These are phyloP conservation scores for Athelia sp. DNA, from an alignment of 1,284 basidiomycete species.

Conservation along the genomic window DNA sequence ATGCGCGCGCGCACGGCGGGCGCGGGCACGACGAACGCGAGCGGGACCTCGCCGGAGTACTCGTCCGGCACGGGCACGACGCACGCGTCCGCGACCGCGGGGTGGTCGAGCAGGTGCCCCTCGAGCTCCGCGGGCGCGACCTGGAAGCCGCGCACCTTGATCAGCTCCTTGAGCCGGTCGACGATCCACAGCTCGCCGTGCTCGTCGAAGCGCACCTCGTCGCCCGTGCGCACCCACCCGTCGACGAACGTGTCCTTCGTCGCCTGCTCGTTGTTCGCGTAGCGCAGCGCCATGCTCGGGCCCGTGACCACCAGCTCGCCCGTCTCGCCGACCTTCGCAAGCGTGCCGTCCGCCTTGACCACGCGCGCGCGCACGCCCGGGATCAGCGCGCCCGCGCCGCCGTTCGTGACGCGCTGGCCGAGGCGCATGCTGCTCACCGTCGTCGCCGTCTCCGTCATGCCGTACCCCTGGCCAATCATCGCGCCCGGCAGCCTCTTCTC, in stretches of 20 bases:
- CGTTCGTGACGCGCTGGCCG: constrained; percentile 42
- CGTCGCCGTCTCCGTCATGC: constrained; percentile 41
- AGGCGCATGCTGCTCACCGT: constrained; percentile 26
- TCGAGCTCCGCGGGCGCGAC: constrained; percentile 62
- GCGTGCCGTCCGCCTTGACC: constrained; percentile 54
- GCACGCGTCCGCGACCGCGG: constrained; percentile 51
- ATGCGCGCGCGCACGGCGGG: constrained; percentile 32
- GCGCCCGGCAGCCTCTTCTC: constrained; percentile 40
- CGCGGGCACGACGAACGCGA: constrained; percentile 57
- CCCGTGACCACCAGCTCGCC: constrained; percentile 61
- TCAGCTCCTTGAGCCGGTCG: constrained; percentile 64
- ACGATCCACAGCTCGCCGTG: constrained; percentile 55
- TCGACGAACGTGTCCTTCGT: constrained; percentile 55
- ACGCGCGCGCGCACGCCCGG: constrained; percentile 52
- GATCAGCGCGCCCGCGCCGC: constrained; percentile 53
- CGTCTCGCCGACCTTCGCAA: constrained; percentile 57
- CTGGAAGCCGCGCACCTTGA: constrained; percentile 45
- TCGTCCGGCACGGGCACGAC: constrained; percentile 77
- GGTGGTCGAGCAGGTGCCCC: constrained; percentile 66
- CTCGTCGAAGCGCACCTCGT: constrained; percentile 50
- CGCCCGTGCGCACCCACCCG: constrained; percentile 62
- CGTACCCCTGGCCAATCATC: constrained; percentile 44
- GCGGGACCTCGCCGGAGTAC: constrained; percentile 65
- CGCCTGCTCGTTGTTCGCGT: constrained; percentile 51
- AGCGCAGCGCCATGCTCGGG: constrained; percentile 53